Evolutionary conservation across 1,284 basidiomycete genomes (phyloP), one percentile per base, ranked within the genome.

Genomic region (Rhizoctonia solani): DNA sequence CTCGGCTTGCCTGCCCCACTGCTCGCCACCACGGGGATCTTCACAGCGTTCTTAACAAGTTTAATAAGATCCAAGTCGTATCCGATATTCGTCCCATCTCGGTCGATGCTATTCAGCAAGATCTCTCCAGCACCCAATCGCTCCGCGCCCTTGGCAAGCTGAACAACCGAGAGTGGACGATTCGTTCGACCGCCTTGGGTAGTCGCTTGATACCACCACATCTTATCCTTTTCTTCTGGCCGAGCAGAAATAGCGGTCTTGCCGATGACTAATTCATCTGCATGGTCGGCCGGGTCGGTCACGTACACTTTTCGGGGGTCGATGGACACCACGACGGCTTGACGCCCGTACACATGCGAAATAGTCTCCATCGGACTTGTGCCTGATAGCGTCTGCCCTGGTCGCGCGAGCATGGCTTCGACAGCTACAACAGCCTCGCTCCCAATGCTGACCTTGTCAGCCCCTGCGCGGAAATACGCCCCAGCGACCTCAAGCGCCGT

Each of bases 141-240:
- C 78, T 97, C 93, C 19, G 90, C 93, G 23, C 95, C 97, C 56
- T 86, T 82, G 1, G 93, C 94, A 19, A 99, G 86, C 78, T 99
- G 89, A 21, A 95, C 87, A 19, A 90, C 97, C 21, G 97, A 97
- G n/a, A 99, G 78, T 63, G 88, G 87, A n/a, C 95, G 85, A 41
- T 83, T 76, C 74, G 94, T 92, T 41, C 97, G 87, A 16, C 97
- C 97, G 53, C 97, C 96, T 4, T 90, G 92, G 63, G 98, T 90
- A 13, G 97, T 99, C 77, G 96, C 98, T 75, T 95, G 92, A 78
- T 99, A 99, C 96, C 96, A 99, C 95, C 97, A 98, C 50, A 87
- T 87, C 76, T 89, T 88, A 67, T 87, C 89, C 68, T 85, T 79
- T 72, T 89, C 89, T 65, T 78, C 80, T 74, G 81, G 82, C 42